Conservation (phyloP, 495 filamentous ascomycete species). For the Hypoxylon lenormandii region DNA sequence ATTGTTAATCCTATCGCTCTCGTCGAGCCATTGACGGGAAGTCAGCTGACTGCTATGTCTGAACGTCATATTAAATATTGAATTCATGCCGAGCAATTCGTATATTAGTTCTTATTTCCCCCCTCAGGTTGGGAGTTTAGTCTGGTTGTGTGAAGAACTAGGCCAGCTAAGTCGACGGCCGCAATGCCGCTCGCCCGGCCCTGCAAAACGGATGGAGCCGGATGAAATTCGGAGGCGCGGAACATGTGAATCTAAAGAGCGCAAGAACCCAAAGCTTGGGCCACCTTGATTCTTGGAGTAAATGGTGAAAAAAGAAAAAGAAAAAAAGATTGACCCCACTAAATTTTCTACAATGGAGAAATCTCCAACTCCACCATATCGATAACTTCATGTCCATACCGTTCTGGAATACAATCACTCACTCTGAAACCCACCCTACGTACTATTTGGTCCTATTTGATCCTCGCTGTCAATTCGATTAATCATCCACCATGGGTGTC, state of each 20-base stretch:
- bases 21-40: background rate
- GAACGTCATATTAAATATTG: background rate
- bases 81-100: background rate
- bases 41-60: background rate
- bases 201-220: conserved; percentile 35
- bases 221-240: conserved; percentile 45
- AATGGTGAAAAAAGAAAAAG: background rate
- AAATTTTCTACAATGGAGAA: conserved; percentile 43
- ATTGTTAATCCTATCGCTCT: conserved; percentile 27
- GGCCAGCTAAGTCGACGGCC: conserved; percentile 5
- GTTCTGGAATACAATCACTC: background rate
- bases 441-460: background rate
- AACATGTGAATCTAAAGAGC: conserved; percentile 38
- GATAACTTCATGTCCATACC: too few relatives aligned
- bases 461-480: background rate
- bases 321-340: conserved; percentile 47
- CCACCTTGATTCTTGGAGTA: conserved; percentile 6
- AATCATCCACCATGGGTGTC: conserved; percentile 60
- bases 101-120: background rate
- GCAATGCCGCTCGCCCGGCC: conserved; percentile 42
- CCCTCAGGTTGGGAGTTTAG: background rate
- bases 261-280: conserved; percentile 19
- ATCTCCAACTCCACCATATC: conserved; percentile 33
- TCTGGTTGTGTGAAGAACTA: conserved; percentile 15
- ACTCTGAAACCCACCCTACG: background rate